Conservation (phyloP, 306 rosid genomes). For the Glycyrrhiza uralensis region DNA sequence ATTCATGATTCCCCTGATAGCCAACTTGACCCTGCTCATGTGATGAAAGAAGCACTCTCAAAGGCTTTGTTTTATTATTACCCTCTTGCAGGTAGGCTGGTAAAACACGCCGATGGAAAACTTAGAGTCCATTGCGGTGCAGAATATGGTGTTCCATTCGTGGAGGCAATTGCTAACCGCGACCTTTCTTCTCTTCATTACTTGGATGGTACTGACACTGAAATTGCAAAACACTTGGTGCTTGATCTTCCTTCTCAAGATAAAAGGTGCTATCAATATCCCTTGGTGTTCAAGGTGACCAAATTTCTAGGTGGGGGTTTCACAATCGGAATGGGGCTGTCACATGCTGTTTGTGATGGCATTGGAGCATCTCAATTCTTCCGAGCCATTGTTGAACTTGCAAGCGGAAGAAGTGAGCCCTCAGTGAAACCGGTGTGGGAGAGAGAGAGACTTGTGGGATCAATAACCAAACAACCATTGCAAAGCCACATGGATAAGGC, state of each 20-base stretch:
- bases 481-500: neutral
- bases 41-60: conserved; percentile 45
- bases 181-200: conserved; percentile 35
- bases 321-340: conserved; percentile 32
- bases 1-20: neutral
- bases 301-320: conserved; percentile 44
- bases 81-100: conserved; percentile 46
- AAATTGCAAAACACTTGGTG: conserved; percentile 17
- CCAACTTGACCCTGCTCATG: conserved; percentile 5
- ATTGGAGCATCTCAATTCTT: conserved; percentile 38
- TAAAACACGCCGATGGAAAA: conserved; percentile 29
- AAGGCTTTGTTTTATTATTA: conserved; percentile 36
- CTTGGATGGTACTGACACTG: conserved; percentile 23
- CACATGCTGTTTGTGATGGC: conserved; percentile 42
- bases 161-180: conserved; percentile 34
- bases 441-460: conserved; percentile 36
- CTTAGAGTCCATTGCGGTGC: conserved; percentile 30
- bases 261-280: conserved; percentile 4
- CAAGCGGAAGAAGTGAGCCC: conserved; percentile 34
- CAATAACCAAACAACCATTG: neutral
- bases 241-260: conserved; percentile 17
- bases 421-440: conserved; percentile 51
- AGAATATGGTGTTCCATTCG: conserved; percentile 40
- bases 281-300: conserved; percentile 33
- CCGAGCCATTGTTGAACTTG: conserved; percentile 32